These are phyloP conservation scores for Trametopsis cervina DNA, from an alignment of 768 basidiomycete species.

Conservation along the genomic window DNA sequence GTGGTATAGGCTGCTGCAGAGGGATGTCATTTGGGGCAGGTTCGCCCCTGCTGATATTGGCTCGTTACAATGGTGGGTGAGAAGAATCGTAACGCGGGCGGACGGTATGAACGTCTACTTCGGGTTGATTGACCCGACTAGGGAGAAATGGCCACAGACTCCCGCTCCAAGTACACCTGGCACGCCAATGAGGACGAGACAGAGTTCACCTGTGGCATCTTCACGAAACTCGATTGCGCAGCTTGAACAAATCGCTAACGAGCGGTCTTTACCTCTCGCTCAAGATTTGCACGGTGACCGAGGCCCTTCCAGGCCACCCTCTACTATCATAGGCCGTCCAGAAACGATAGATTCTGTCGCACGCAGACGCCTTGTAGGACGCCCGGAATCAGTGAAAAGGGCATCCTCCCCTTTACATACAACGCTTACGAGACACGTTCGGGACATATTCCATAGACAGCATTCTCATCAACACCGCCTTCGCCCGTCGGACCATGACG, in stretches of 20 bases:
- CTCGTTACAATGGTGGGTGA: constrained; percentile 40
- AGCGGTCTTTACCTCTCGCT: background rate
- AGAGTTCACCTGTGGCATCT: constrained; percentile 31
- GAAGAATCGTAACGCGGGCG: constrained; percentile 48
- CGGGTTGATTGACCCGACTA: constrained; percentile 51
- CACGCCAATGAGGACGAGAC: constrained; percentile 34
- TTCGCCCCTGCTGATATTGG: constrained; percentile 53
- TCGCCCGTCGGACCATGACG: constrained; percentile 14
- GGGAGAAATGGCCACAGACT: constrained; percentile 42
- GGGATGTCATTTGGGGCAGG: constrained; percentile 54
- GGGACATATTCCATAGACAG: background rate
- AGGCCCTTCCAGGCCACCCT: background rate
- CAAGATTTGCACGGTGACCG: background rate
- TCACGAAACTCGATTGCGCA: constrained; percentile 26
- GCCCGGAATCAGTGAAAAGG: background rate
- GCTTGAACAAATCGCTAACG: constrained; percentile 3
- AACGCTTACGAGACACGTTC: constrained; percentile 15
- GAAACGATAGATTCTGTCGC: background rate
- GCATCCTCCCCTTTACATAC: constrained; percentile 11
- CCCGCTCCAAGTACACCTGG: constrained; percentile 27
- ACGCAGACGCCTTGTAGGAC: background rate
- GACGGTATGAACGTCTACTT: constrained; percentile 62
- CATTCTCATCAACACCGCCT: constrained; percentile 13
- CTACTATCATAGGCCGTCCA: background rate
- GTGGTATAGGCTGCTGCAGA: constrained; percentile 42